Conservation (phyloP, 805 yeast species). For the Metschnikowia matae region DNA sequence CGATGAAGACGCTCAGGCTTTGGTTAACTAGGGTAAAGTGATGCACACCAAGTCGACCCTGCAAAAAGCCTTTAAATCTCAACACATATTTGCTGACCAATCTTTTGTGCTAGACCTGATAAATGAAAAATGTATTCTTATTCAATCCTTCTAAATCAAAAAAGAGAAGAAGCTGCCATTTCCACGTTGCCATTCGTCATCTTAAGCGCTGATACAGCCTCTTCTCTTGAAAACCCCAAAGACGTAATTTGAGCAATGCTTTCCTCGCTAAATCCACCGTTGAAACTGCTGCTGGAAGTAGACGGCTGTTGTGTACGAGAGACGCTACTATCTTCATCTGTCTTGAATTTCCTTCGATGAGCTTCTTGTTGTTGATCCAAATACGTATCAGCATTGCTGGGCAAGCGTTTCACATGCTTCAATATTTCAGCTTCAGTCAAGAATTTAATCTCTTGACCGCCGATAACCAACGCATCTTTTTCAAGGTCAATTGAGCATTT, state of each 20-base stretch:
- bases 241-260: constrained; percentile 40
- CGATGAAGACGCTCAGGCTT: constrained; percentile 31
- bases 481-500: constrained; percentile 77
- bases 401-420: constrained; percentile 12
- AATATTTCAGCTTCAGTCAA: constrained; percentile 69
- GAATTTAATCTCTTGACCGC: constrained; percentile 69
- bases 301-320: neutral
- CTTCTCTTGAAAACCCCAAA: constrained; percentile 66
- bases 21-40: neutral
- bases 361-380: neutral
- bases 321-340: neutral
- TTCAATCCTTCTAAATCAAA: constrained; percentile 23
- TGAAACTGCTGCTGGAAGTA: neutral
- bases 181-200: constrained; percentile 77
- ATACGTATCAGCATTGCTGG: constrained; percentile 1
- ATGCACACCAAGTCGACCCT: neutral
- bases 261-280: neutral
- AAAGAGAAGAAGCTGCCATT: constrained; percentile 76
- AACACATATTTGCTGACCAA: neutral
- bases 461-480: constrained; percentile 60
- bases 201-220: constrained; percentile 62
- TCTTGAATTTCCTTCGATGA: neutral
- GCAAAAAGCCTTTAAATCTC: neutral
- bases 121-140: neutral
- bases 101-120: neutral